Evolutionary conservation across 1,139 yeast genomes (phyloP), one percentile per base, ranked within the genome.

Genomic region (Candida mesenterica): DNA sequence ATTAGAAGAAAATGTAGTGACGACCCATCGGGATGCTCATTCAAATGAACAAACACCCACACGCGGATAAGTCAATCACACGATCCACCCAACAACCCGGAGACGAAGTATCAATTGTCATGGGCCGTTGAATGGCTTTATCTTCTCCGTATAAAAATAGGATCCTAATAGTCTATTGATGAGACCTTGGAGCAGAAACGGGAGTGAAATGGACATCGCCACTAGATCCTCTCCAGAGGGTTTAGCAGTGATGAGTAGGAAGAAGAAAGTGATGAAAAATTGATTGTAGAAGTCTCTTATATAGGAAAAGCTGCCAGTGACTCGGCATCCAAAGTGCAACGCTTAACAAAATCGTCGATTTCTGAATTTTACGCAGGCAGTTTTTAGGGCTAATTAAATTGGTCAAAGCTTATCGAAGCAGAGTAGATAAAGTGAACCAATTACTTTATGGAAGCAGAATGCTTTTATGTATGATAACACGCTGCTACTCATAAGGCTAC

Each of bases 161-260:
- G 83, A 75, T 78, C 84, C 83, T 80, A 67, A 52, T 42, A 64
- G 61, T 66, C 80, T 66, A 77, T 62, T 53, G 74, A 44, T 38
- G 50, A 68, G 79, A 75, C 69, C 48, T 54, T 69, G 82, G 70
- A 84, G 85, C 87, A 79, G 87, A 79, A 79, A 72, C 70, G 71
- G 86, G 86, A 79, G 86, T 61, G 44, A 13, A 19, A 12, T n/a
- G 15, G 43, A 10, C 16, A 12, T 23, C 29, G 16, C 37, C 36
- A 13, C 12, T 26, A n/a, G 18, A 16, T 22, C 29, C 36, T 30
- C 41, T 25, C 40, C 41, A 22, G 36, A 38, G 39, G 16, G 27
- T 13, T 10, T n/a, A 34, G 18, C 30, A 24, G 32, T 20, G 34
- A 32, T 8, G 13, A 17, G 17, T 13, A 14, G 29, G 13, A 14